These are phyloP conservation scores for Schrenkiella parvula DNA, from an alignment of 345 rosid genomes.

Conservation along the genomic window DNA sequence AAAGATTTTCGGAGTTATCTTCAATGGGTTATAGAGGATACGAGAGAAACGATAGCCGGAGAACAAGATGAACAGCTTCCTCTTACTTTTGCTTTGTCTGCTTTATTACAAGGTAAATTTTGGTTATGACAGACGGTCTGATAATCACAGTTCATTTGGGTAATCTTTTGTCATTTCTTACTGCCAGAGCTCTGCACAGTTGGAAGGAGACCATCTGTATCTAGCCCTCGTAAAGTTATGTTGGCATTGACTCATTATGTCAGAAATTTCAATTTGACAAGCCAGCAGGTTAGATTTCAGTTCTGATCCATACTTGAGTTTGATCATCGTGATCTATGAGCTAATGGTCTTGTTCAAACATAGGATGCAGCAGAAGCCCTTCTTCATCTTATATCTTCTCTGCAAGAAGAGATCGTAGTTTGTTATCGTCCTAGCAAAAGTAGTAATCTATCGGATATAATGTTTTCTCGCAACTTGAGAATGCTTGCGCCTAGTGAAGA, in stretches of 20 bases:
- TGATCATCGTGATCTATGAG: background rate
- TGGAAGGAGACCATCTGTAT: slow-evolving; percentile 40
- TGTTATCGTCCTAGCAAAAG: slow-evolving; percentile 44
- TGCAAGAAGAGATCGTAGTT: slow-evolving; percentile 67
- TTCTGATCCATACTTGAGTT: background rate
- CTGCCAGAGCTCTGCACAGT: slow-evolving; percentile 42
- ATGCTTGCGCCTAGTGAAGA: slow-evolving; percentile 40
- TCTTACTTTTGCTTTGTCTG: slow-evolving; percentile 57
- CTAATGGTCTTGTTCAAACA: slow-evolving; percentile 11
- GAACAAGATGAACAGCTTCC: slow-evolving; percentile 48
- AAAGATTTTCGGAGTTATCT: slow-evolving; percentile 58
- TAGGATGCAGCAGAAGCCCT: slow-evolving; percentile 96
- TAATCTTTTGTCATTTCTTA: background rate
- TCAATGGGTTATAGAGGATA: slow-evolving; percentile 50
- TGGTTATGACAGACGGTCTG: background rate
- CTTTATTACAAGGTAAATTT: slow-evolving; percentile 66
- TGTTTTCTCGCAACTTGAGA: slow-evolving; percentile 44
- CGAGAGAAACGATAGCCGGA: slow-evolving; percentile 24
- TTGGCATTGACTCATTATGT: slow-evolving; percentile 51
- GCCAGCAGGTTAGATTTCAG: slow-evolving; percentile 59
- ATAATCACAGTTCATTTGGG: background rate
- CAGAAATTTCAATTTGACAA: slow-evolving; percentile 61
- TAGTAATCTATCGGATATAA: slow-evolving; percentile 42
- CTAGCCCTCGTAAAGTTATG: slow-evolving; percentile 71
- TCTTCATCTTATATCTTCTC: slow-evolving; percentile 69